Conservation (phyloP, 257 asterid species). For the Ophiorrhiza pumila region DNA sequence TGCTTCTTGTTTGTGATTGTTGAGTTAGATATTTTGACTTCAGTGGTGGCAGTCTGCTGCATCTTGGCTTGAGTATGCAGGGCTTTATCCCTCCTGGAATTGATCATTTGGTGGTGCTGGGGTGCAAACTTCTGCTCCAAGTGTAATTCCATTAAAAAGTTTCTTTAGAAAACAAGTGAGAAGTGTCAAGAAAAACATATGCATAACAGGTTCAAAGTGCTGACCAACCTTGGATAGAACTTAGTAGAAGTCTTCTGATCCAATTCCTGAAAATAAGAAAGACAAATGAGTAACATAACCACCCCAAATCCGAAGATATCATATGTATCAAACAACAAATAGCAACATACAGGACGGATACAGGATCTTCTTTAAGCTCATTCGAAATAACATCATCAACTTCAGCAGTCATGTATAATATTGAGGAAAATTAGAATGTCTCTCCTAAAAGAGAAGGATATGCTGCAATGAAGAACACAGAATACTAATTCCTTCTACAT, state of each 20-base stretch:
- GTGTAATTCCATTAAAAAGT: neutral
- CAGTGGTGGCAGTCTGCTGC: slow-evolving; percentile 53
- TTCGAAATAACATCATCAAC: slow-evolving; percentile 17
- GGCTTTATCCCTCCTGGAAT: slow-evolving; percentile 9
- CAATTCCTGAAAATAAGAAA: slow-evolving; percentile 19
- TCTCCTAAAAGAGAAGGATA: slow-evolving; percentile 17
- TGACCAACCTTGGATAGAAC: slow-evolving; percentile 24
- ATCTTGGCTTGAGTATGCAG: slow-evolving; percentile 37
- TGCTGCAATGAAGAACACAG: slow-evolving; percentile 1
- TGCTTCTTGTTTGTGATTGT: slow-evolving; percentile 47
- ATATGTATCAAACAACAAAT: neutral
- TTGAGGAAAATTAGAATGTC: slow-evolving; percentile 19
- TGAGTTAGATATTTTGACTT: slow-evolving; percentile 48
- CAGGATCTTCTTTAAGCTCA: slow-evolving; percentile 15
- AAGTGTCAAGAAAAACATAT: neutral
- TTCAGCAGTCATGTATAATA: slow-evolving; percentile 18
- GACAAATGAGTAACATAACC: slow-evolving; percentile 17
- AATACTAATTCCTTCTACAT: slow-evolving; percentile 16
- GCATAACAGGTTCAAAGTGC: neutral
- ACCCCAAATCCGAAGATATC: neutral
- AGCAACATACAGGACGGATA: slow-evolving; percentile 16
- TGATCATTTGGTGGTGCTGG: slow-evolving; percentile 55
- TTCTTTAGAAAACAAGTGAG: neutral
- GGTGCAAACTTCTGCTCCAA: slow-evolving; percentile 47
- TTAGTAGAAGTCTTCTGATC: slow-evolving; percentile 17